Conservation (phyloP, 441 rosid species). For the Adansonia madagascariensis region DNA sequence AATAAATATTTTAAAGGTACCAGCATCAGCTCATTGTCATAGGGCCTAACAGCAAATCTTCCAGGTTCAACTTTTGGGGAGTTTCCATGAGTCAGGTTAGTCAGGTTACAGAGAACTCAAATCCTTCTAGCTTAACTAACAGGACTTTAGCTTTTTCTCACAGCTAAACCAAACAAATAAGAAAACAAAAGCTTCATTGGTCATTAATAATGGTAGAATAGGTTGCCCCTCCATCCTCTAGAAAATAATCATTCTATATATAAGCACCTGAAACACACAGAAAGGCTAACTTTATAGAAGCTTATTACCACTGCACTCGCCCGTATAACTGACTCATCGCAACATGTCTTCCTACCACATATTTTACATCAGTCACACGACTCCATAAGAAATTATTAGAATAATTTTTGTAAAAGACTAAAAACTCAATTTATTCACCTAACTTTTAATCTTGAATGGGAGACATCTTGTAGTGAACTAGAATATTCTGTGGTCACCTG, state of each 20-base stretch:
- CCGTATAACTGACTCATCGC: not conserved
- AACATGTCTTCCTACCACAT: not conserved
- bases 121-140: not conserved
- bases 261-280: not conserved
- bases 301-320: not conserved
- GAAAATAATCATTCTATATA: not conserved
- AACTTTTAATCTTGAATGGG: not conserved
- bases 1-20: not conserved
- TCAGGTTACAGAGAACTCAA: conserved; percentile 2
- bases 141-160: not conserved
- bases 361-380: not conserved
- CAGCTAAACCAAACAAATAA: not conserved
- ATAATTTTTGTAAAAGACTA: not conserved
- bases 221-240: conserved; percentile 2
- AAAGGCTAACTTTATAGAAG: not conserved
- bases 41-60: not conserved
- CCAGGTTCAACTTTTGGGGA: not conserved
- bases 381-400: not conserved
- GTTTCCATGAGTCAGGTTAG: not conserved
- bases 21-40: conserved; percentile 4
- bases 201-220: not conserved
- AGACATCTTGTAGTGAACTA: not conserved
- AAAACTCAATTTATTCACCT: conserved; percentile 11
- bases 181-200: not conserved
- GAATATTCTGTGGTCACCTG: not conserved